These are phyloP conservation scores for Capsicum chinense DNA, from an alignment of 257 asterid genomes.

Conservation along the genomic window DNA sequence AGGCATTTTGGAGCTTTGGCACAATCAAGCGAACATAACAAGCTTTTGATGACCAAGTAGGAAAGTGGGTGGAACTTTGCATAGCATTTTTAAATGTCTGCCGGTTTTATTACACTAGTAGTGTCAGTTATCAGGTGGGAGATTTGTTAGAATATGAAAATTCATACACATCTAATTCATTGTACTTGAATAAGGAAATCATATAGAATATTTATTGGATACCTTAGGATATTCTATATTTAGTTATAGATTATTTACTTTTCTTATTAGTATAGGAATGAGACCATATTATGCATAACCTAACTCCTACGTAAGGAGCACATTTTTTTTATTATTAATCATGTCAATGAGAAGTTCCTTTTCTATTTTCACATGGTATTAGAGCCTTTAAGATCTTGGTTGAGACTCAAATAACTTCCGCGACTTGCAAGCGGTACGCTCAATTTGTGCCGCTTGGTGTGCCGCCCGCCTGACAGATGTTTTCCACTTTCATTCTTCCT, in stretches of 20 bases:
- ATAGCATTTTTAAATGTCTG: neutral
- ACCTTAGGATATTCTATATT: neutral
- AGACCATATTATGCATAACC: neutral
- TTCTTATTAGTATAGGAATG: neutral
- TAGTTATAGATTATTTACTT: too few relatives aligned
- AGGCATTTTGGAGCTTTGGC: neutral
- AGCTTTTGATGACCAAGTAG: neutral
- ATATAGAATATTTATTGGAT: too few relatives aligned
- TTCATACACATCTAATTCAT: too few relatives aligned
- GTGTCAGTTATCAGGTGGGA: neutral
- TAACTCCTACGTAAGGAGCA: neutral
- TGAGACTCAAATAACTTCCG: neutral
- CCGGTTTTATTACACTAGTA: neutral
- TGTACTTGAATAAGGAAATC: too few relatives aligned
- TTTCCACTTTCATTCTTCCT: neutral
- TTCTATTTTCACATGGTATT: neutral
- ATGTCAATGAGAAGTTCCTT: neutral
- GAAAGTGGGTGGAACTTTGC: neutral
- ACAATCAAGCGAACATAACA: neutral
- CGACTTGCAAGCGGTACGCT: neutral
- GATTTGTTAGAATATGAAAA: neutral
- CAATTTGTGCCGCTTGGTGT: neutral
- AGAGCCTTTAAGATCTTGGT: neutral
- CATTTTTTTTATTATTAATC: neutral
- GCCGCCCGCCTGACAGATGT: neutral